A percentile compares a stretch with the other conserved stretches of the same genome.
These are phyloP conservation scores for Melanomma pulvis-pyrius DNA, from an alignment of 495 filamentous ascomycete genomes.

Conservation along the genomic window DNA sequence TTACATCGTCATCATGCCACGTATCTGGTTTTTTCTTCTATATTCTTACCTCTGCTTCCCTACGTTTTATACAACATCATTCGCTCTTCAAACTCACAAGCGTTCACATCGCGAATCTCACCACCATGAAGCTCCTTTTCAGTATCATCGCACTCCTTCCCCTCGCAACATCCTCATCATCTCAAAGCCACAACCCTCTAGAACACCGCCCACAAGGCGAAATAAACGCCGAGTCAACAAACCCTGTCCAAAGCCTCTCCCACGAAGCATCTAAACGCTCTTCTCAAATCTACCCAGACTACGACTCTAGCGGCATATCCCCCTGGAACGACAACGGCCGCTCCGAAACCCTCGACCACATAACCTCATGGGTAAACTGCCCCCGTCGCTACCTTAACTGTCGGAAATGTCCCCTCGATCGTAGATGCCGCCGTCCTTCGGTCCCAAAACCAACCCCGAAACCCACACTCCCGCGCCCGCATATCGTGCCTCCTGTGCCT, in stretches of 20 bases:
- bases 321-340: slow-evolving; percentile 3
- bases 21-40: neutral
- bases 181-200: neutral
- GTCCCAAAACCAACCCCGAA: neutral
- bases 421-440: neutral
- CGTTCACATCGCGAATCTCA: neutral
- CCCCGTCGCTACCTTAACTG: slow-evolving; percentile 7
- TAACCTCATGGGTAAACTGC: neutral
- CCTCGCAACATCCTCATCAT: neutral
- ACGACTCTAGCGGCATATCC: neutral
- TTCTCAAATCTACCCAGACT: neutral
- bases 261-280: neutral
- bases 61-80: neutral
- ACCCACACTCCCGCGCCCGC: neutral
- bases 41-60: neutral
- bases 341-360: slow-evolving; percentile 1
- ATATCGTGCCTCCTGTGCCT: neutral
- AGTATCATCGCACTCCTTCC: neutral
- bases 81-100: neutral
- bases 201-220: neutral
- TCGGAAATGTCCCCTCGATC: slow-evolving; percentile 1
- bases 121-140: neutral
- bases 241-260: neutral
- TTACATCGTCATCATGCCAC: neutral
- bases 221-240: neutral